Evolutionary conservation across 2,329 filamentous ascomycete species (phyloP).

Genomic region (Gliomastix tumulicola): DNA sequence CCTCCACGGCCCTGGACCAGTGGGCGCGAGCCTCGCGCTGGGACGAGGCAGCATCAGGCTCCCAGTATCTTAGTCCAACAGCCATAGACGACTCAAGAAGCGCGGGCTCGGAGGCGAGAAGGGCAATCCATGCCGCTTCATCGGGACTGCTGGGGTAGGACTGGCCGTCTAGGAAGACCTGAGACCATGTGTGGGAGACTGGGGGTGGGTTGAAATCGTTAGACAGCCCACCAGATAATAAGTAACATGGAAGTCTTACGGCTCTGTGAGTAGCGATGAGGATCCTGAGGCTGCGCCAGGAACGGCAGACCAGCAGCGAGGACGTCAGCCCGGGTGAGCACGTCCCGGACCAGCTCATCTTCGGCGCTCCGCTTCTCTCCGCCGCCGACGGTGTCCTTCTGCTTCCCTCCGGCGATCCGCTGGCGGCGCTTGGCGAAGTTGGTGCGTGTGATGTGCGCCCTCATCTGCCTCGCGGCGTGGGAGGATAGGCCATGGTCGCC

Average conservation of each 20-base stretch:
- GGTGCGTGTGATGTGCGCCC: conserved; percentile 5
- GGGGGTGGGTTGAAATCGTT: background rate
- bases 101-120: conserved; percentile 3
- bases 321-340: too few relatives aligned
- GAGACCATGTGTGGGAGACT: too few relatives aligned
- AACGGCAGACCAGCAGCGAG: too few relatives aligned
- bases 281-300: too few relatives aligned
- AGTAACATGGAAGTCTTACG: too few relatives aligned
- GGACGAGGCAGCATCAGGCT: background rate
- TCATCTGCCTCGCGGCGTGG: conserved; percentile 1
- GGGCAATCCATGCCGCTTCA: conserved; percentile 1
- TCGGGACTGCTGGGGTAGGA: background rate
- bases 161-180: background rate
- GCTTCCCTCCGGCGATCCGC: background rate
- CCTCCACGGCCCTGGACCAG: background rate
- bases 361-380: too few relatives aligned
- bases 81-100: conserved; percentile 4
- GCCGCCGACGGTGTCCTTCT: background rate
- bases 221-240: too few relatives aligned
- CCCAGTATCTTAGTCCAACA: conserved; percentile 3
- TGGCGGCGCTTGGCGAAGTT: conserved; percentile 6
- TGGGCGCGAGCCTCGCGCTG: background rate
- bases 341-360: too few relatives aligned
- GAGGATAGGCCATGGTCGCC: conserved; percentile 1
- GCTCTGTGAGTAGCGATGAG: too few relatives aligned